phyloP scores from a whole-genome alignment of 768 basidiomycete genomes.

The Boletus barrowsii region DNA sequence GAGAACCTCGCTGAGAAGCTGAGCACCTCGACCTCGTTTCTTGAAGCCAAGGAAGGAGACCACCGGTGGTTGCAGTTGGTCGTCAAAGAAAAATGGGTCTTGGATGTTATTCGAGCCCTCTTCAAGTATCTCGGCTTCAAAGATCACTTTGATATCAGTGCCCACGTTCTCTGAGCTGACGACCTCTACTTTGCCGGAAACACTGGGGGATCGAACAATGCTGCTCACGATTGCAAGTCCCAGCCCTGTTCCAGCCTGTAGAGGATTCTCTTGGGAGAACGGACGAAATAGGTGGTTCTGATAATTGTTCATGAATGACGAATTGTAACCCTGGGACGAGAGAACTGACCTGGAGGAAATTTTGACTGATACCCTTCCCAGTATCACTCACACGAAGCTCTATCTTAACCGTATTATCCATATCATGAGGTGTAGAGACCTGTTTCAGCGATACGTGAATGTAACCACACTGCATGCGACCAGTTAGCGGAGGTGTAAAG shows the following conservation, averaged over 20 bases:
- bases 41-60: slow-evolving; percentile 77
- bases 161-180: slow-evolving; percentile 88
- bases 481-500: slow-evolving; percentile 1
- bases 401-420: slow-evolving; percentile 62
- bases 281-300: slow-evolving; percentile 95
- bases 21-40: slow-evolving; percentile 56
- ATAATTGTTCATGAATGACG: background rate
- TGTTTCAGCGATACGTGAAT: slow-evolving; percentile 83
- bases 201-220: slow-evolving; percentile 80
- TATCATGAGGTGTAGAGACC: slow-evolving; percentile 53
- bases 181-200: slow-evolving; percentile 90
- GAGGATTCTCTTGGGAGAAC: slow-evolving; percentile 93
- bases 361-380: slow-evolving; percentile 93
- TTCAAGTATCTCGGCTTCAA: slow-evolving; percentile 64
- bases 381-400: slow-evolving; percentile 87
- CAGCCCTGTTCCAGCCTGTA: slow-evolving; percentile 90
- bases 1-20: slow-evolving; percentile 62
- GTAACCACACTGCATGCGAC: slow-evolving; percentile 64
- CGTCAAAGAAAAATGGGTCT: slow-evolving; percentile 45
- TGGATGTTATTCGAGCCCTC: slow-evolving; percentile 39
- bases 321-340: background rate
- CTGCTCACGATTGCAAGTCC: slow-evolving; percentile 95
- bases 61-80: slow-evolving; percentile 41
- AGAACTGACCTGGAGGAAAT: slow-evolving; percentile 73
- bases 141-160: slow-evolving; percentile 86